Conservation (phyloP, 768 basidiomycete genomes). For the Boletus sp. region DNA sequence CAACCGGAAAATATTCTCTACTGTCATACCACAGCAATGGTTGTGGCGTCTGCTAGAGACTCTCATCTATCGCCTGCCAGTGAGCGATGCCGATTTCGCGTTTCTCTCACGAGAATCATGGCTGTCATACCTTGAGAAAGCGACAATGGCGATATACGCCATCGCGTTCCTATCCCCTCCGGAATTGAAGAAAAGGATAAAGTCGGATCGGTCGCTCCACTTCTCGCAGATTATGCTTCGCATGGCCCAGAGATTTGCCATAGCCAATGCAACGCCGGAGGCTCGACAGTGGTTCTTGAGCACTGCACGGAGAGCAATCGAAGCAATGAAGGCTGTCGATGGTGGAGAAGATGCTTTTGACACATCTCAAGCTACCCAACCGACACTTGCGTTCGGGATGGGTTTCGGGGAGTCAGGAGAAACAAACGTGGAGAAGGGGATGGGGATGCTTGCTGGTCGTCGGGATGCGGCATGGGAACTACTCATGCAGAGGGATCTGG, state of each 20-base stretch:
- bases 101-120: conserved; percentile 62
- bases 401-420: conserved; percentile 78
- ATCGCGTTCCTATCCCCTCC: conserved; percentile 82
- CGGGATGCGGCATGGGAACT: conserved; percentile 71
- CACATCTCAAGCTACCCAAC: conserved; percentile 52
- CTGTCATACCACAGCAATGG: conserved; percentile 54
- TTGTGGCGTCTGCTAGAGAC: conserved; percentile 64
- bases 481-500: conserved; percentile 69
- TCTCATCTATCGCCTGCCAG: conserved; percentile 81
- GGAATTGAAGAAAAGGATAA: conserved; percentile 67
- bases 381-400: conserved; percentile 80
- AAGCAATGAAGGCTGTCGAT: conserved; percentile 77
- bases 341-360: conserved; percentile 75
- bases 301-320: conserved; percentile 65
- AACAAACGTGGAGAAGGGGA: conserved; percentile 63
- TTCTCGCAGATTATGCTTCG: conserved; percentile 71
- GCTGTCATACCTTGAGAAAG: conserved; percentile 78
- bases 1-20: conserved; percentile 72
- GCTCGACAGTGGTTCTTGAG: conserved; percentile 51
- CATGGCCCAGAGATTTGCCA: conserved; percentile 63
- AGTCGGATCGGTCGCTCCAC: conserved; percentile 62
- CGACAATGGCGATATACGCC: conserved; percentile 80
- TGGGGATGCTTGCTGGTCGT: conserved; percentile 70
- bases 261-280: conserved; percentile 45
- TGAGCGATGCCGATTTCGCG: conserved; percentile 73